phyloP scores from a whole-genome alignment of 2,329 filamentous ascomycete genomes.

The Colletotrichum coccodes region DNA sequence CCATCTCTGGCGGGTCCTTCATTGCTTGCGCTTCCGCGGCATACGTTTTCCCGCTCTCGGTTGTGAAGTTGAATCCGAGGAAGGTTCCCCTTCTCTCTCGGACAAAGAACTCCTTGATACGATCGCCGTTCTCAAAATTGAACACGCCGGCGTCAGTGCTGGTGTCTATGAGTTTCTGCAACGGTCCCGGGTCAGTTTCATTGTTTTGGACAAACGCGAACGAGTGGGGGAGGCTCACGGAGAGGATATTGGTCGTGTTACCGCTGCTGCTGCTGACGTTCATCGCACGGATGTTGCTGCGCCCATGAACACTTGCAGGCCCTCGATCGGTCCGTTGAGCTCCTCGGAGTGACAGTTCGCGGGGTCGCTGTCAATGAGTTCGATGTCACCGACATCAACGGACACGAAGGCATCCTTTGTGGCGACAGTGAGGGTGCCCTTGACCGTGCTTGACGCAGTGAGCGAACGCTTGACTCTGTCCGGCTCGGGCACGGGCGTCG shows the following conservation, averaged over 20 bases:
- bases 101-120: constrained; percentile 16
- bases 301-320: constrained; percentile 14
- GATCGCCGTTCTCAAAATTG: constrained; percentile 3
- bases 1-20: not conserved
- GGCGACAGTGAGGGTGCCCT: not conserved
- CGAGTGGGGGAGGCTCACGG: not conserved
- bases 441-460: not conserved
- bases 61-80: constrained; percentile 25
- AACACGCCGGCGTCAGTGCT: constrained; percentile 9
- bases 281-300: constrained; percentile 20
- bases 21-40: not conserved
- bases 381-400: constrained; percentile 17
- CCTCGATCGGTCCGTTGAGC: constrained; percentile 12
- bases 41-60: constrained; percentile 1
- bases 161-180: constrained; percentile 1
- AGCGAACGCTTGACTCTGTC: constrained; percentile 1
- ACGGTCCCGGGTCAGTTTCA: too few relatives aligned
- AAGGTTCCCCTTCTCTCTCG: not conserved
- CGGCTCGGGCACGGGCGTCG: not conserved
- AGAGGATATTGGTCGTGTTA: constrained; percentile 11
- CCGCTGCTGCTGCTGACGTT: constrained; percentile 5
- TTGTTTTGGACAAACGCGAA: not conserved
- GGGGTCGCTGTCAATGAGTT: not conserved
- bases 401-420: constrained; percentile 7
- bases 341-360: constrained; percentile 8